Evolutionary conservation across 768 basidiomycete genomes (phyloP).

Genomic region (Agaricus blazei): DNA sequence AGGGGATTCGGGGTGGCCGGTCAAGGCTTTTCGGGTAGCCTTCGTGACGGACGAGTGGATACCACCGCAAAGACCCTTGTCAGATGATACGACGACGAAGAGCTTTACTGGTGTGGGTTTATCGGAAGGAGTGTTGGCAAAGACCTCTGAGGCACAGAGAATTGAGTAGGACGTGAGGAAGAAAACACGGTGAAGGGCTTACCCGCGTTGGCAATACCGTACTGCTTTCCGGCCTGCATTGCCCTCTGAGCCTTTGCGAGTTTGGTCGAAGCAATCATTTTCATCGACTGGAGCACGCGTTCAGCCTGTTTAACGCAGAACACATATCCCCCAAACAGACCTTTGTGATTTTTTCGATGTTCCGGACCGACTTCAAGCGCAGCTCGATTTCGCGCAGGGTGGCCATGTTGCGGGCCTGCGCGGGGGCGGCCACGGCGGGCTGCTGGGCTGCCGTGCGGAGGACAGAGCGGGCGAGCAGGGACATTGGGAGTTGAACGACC

Average conservation of each 20-base stretch:
- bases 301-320: background rate
- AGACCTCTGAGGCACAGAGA: constrained; percentile 61
- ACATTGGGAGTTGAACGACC: constrained; percentile 13
- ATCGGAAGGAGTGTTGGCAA: constrained; percentile 70
- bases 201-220: constrained; percentile 92
- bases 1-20: constrained; percentile 44
- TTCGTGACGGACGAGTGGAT: constrained; percentile 97
- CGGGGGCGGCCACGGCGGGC: constrained; percentile 36
- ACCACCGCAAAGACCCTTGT: constrained; percentile 99
- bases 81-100: constrained; percentile 92
- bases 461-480: constrained; percentile 45
- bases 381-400: constrained; percentile 97
- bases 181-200: constrained; percentile 20
- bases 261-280: constrained; percentile 99
- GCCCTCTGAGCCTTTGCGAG: constrained; percentile 94
- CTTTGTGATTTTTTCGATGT: constrained; percentile 99
- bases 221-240: constrained; percentile 89
- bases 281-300: constrained; percentile 73
- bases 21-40: constrained; percentile 71
- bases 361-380: constrained; percentile 92
- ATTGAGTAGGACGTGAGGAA: background rate
- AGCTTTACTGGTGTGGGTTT: constrained; percentile 72
- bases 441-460: constrained; percentile 33
- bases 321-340: constrained; percentile 33
- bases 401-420: constrained; percentile 81